These are phyloP conservation scores for Clavispora asparagi DNA, from an alignment of 805 yeast species.

Conservation along the genomic window DNA sequence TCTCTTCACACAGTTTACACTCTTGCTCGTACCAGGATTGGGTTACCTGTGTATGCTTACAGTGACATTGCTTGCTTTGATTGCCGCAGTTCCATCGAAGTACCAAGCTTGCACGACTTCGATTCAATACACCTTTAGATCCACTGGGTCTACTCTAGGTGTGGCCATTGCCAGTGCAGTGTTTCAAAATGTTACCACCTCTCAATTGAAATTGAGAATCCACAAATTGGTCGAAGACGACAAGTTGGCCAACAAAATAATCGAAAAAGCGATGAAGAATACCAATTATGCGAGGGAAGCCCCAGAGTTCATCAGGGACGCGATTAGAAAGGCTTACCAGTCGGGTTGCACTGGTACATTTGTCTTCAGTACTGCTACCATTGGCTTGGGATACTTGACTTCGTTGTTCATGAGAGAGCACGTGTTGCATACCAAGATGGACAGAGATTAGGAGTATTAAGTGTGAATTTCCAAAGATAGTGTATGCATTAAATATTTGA, in stretches of 20 bases:
- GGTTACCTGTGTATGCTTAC: slow-evolving; percentile 68
- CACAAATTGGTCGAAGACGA: slow-evolving; percentile 14
- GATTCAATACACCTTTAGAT: slow-evolving; percentile 82
- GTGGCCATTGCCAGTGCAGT: slow-evolving; percentile 65
- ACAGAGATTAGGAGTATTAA: slow-evolving; percentile 26
- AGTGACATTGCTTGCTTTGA: slow-evolving; percentile 65
- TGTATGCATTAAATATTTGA: not conserved
- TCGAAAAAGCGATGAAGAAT: slow-evolving; percentile 49
- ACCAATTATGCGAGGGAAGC: slow-evolving; percentile 51
- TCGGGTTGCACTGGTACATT: slow-evolving; percentile 51
- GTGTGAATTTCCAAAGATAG: no score
- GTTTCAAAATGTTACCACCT: slow-evolving; percentile 47
- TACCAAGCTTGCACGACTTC: slow-evolving; percentile 85
- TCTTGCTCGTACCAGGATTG: slow-evolving; percentile 52
- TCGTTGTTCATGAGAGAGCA: slow-evolving; percentile 53
- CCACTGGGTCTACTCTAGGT: slow-evolving; percentile 83
- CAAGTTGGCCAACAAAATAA: slow-evolving; percentile 37
- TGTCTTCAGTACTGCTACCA: slow-evolving; percentile 38
- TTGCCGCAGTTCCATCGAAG: slow-evolving; percentile 64
- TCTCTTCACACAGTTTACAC: slow-evolving; percentile 35
- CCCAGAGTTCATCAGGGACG: slow-evolving; percentile 45
- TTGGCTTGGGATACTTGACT: slow-evolving; percentile 36
- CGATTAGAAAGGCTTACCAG: slow-evolving; percentile 49
- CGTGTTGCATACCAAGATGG: slow-evolving; percentile 48
- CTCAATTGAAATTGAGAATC: slow-evolving; percentile 13